Conservation (phyloP, 768 basidiomycete species). For the Tremella yokohamensis region DNA sequence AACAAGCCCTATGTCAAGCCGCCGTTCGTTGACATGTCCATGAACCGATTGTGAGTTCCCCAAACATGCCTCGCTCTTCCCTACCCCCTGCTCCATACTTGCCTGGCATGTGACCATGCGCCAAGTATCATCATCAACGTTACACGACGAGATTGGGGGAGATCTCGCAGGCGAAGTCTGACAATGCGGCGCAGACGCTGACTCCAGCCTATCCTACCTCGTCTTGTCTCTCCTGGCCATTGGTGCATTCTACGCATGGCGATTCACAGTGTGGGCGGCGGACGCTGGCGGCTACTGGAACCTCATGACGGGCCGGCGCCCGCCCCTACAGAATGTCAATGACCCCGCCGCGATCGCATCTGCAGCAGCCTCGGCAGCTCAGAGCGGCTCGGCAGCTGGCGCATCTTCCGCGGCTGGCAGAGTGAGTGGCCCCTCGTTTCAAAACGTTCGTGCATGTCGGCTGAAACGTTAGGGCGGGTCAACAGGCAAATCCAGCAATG, state of each 20-base stretch:
- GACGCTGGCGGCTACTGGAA: slow-evolving; percentile 50
- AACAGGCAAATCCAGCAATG: slow-evolving; percentile 4
- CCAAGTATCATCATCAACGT: too few relatives aligned
- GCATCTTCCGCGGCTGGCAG: too few relatives aligned
- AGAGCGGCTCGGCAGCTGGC: background rate
- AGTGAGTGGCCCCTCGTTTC: too few relatives aligned
- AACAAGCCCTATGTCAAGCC: slow-evolving; percentile 46
- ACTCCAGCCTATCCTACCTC: slow-evolving; percentile 44
- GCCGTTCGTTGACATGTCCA: slow-evolving; percentile 43
- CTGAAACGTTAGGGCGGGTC: too few relatives aligned
- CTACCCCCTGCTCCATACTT: background rate
- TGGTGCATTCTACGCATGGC: slow-evolving; percentile 45
- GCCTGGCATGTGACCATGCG: too few relatives aligned
- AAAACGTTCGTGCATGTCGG: too few relatives aligned
- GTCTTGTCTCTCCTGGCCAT: slow-evolving; percentile 36
- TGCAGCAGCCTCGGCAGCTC: too few relatives aligned
- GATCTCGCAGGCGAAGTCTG: too few relatives aligned
- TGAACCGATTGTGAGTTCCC: slow-evolving; percentile 48
- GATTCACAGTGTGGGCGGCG: slow-evolving; percentile 47
- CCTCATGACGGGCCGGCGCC: slow-evolving; percentile 41
- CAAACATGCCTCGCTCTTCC: background rate
- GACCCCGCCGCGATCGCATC: too few relatives aligned
- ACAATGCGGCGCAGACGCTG: too few relatives aligned
- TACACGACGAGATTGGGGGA: too few relatives aligned
- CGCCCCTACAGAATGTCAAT: slow-evolving; percentile 11